Conservation (phyloP, 129 eudicot species). For the carrot (Daucus carota) region DH1_v3.0 NC_030381.2:53511001-53511500, state of each 20-base stretch:
- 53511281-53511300: conserved; percentile 11
- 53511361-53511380: too few species aligned
- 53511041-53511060: conserved; percentile 87
- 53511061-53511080: conserved; percentile 61
- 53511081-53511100: conserved; percentile 69
- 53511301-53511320: conserved; percentile 28
- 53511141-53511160: background rate
- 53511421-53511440: too few species aligned
- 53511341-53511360: too few species aligned
- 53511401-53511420: too few species aligned
- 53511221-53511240: too few species aligned
- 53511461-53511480: background rate
- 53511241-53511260: too few species aligned
- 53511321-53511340: conserved; percentile 73
- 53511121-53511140: conserved; percentile 17
- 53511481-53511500: conserved; percentile 9
- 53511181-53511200: conserved; percentile 35
- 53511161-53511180: conserved; percentile 5
- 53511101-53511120: conserved; percentile 99
- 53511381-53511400: too few species aligned
- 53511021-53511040: conserved; percentile 85
- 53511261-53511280: too few species aligned
- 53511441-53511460: background rate
- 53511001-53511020: background rate
- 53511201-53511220: conserved; percentile 95